Conservation (phyloP, 2,329 filamentous ascomycete genomes). For the Verticillium nonalfalfae region DNA sequence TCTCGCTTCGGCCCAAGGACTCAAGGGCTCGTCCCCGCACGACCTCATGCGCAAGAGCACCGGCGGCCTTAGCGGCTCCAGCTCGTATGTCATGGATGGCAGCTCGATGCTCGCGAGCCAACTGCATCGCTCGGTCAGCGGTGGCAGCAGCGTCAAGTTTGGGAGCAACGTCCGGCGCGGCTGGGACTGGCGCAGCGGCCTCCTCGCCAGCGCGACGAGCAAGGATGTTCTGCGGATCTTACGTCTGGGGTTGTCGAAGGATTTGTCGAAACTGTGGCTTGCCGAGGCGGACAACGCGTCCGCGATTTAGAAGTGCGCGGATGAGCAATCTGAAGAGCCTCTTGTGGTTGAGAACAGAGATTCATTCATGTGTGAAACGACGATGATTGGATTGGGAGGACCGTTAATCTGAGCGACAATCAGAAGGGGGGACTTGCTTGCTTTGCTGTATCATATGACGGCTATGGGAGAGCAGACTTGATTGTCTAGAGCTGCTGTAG, state of each 20-base stretch:
- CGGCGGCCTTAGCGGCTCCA: conserved; percentile 41
- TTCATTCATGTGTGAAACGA: background rate
- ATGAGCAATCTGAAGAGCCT: background rate
- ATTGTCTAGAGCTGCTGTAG: background rate
- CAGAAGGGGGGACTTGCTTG: background rate
- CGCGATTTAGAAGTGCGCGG: conserved; percentile 23
- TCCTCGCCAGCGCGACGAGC: conserved; percentile 60
- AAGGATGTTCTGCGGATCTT: conserved; percentile 67
- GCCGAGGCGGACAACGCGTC: conserved; percentile 55
- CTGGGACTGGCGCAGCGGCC: conserved; percentile 75
- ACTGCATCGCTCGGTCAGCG: conserved; percentile 52
- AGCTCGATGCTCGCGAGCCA: conserved; percentile 64
- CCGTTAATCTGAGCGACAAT: background rate
- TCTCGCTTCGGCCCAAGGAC: conserved; percentile 60
- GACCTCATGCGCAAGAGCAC: conserved; percentile 55
- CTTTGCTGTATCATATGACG: background rate
- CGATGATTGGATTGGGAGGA: background rate
- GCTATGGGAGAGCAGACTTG: background rate
- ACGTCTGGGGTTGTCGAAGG: conserved; percentile 66
- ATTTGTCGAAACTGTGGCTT: conserved; percentile 65
- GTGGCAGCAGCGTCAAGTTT: conserved; percentile 38
- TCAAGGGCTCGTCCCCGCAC: conserved; percentile 55
- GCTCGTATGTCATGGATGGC: conserved; percentile 64
- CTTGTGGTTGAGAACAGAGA: background rate
- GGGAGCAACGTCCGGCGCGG: conserved; percentile 44